Evolutionary conservation across 257 asterid genomes (phyloP), one percentile per base, ranked within the genome.

Genomic region (Ehretia macrophylla): DNA sequence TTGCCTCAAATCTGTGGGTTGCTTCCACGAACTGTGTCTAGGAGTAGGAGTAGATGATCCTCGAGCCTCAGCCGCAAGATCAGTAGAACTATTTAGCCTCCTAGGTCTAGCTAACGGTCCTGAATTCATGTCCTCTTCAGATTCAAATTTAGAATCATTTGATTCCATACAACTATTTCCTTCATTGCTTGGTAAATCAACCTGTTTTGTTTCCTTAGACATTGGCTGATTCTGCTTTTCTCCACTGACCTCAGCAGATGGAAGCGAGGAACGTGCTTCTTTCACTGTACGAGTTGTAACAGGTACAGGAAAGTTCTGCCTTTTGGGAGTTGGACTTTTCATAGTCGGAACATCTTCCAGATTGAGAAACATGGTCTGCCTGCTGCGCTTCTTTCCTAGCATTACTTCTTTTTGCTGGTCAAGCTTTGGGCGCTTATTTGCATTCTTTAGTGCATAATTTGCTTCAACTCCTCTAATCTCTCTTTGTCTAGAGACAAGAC

Each of bases 321-420:
- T 83, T 69, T 82, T 83, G 44, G 97, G 95, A 62, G 96, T 79
- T 59, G 94, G 66, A 72, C 88, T 79, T 81, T 89, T 93, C 48
- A 76, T 44, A 32, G 77, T 73, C 45, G 94, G 87, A 60, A 89
- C 83, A 75, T 93, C 99, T 62, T 93, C 97, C 74, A 86, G 76
- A 73, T 93, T 84, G 67, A 89, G 85, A 71, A 93, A 81, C 96
- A 93, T 83, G 58, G 99, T 93, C 87, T 83, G 93, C 81, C 99
- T 80, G 71, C 82, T 86, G 23, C 97, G 94, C 75, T 85, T 89
- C 70, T 93, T 93, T 62, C 99, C 99, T 52, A 93, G 83, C 96
- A 86, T 87, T 14, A 74, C 90, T 77, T 93, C 99, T 76, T 93
- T 93, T 58, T 85, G 91, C 40, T 81, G 99, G 74, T 93, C 94